Evolutionary conservation across 2,329 filamentous ascomycete genomes (phyloP).

Genomic region (Xylogone sp.): DNA sequence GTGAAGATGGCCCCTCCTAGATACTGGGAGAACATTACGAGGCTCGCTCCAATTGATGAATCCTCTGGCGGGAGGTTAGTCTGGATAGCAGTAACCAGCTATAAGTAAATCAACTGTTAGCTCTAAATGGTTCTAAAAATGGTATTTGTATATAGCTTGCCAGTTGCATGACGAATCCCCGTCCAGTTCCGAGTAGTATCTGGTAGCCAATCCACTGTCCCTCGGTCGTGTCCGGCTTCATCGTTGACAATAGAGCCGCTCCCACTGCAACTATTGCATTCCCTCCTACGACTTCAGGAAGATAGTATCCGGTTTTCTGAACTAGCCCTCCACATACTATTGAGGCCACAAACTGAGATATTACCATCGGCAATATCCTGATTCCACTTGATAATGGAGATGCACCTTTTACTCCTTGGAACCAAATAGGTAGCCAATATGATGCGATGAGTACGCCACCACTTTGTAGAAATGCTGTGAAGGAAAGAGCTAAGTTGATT

Average conservation of each 20-base stretch:
- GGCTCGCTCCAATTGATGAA: conserved; percentile 28
- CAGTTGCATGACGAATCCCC: conserved; percentile 10
- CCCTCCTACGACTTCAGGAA: conserved; percentile 25
- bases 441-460: conserved; percentile 11
- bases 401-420: conserved; percentile 26
- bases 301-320: conserved; percentile 24
- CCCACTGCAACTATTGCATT: conserved; percentile 22
- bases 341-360: conserved; percentile 8
- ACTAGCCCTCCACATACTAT: conserved; percentile 14
- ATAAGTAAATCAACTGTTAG: background rate
- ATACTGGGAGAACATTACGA: conserved; percentile 31
- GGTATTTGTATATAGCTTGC: no score
- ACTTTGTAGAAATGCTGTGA: conserved; percentile 6
- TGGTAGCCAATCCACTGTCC: conserved; percentile 14
- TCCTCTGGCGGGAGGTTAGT: conserved; percentile 21
- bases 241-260: conserved; percentile 27
- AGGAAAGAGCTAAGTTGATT: conserved; percentile 9
- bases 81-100: conserved; percentile 31
- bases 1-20: conserved; percentile 28
- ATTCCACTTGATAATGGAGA: conserved; percentile 21
- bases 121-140: no score
- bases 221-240: conserved; percentile 13
- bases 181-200: conserved; percentile 10
- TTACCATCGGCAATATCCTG: conserved; percentile 19
- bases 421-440: conserved; percentile 27